Evolutionary conservation across 2,329 filamentous ascomycete species (phyloP).

Genomic region (Pseudogymnoascus sp.): DNA sequence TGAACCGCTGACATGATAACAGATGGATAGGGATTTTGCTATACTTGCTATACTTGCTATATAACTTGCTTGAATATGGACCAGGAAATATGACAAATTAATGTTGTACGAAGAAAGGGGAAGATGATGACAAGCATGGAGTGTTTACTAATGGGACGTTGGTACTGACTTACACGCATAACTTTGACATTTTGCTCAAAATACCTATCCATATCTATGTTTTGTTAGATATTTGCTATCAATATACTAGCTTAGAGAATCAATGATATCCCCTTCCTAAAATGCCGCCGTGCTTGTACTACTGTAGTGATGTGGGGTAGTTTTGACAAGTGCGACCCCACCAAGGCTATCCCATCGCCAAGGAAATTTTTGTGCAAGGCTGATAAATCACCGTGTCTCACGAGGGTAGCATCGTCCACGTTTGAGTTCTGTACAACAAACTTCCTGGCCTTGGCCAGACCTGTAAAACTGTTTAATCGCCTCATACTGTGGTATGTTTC

Average conservation of each 20-base stretch:
- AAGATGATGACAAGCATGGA: not conserved
- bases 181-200: not conserved
- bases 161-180: not conserved
- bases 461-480: not conserved
- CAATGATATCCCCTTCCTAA: not conserved
- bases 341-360: not conserved
- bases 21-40: conserved; percentile 3
- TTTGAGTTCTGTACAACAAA: not conserved
- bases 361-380: conserved; percentile 5
- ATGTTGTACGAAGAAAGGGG: not conserved
- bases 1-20: not conserved
- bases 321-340: not conserved
- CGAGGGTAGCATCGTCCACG: not conserved
- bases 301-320: conserved; percentile 1
- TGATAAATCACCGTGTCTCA: conserved; percentile 6
- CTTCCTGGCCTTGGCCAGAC: not conserved
- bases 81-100: not conserved
- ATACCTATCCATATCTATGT: not conserved
- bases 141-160: not conserved
- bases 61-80: not conserved
- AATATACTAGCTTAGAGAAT: not conserved
- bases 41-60: conserved; percentile 8
- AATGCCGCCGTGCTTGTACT: not conserved
- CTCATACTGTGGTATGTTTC: not conserved
- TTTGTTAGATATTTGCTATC: conserved; percentile 3